These are phyloP conservation scores for Colletotrichum graminicola DNA, from an alignment of 2,329 filamentous ascomycete genomes.

Conservation along the genomic window DNA sequence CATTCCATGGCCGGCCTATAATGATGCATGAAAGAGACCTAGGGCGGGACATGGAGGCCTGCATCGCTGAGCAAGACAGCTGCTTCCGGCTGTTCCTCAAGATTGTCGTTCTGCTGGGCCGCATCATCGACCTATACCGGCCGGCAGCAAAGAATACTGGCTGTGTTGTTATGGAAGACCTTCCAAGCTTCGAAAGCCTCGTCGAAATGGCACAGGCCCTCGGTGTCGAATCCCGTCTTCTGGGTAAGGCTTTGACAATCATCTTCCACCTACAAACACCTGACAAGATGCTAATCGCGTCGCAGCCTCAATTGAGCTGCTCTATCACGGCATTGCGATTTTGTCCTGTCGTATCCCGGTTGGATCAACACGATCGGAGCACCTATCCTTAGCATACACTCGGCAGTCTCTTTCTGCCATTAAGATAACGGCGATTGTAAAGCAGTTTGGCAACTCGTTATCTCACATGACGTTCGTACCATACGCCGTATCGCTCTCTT, in stretches of 20 bases:
- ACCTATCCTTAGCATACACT: conserved; percentile 24
- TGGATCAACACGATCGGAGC: conserved; percentile 36
- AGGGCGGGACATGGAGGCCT: conserved; percentile 43
- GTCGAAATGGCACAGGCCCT: conserved; percentile 37
- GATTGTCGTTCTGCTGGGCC: conserved; percentile 44
- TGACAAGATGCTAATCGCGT: not conserved
- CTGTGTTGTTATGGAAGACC: conserved; percentile 35
- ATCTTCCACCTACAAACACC: no score
- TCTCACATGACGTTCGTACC: conserved; percentile 45
- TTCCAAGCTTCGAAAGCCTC: conserved; percentile 27
- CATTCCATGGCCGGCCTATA: conserved; percentile 45
- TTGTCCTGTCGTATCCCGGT: conserved; percentile 41
- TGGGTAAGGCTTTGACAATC: conserved; percentile 32
- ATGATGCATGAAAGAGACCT: conserved; percentile 45
- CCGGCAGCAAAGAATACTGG: conserved; percentile 35
- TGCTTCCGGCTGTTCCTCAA: conserved; percentile 45
- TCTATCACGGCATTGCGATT: conserved; percentile 45
- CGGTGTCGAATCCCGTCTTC: conserved; percentile 41
- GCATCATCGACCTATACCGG: conserved; percentile 45
- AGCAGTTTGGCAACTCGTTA: conserved; percentile 43
- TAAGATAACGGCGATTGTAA: conserved; percentile 43
- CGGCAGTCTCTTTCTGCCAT: conserved; percentile 44
- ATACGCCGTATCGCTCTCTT: conserved; percentile 45
- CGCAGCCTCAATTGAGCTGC: conserved; percentile 44
- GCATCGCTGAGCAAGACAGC: conserved; percentile 42